These are phyloP conservation scores for Candida ortonii DNA, from an alignment of 805 yeast species.

Conservation along the genomic window DNA sequence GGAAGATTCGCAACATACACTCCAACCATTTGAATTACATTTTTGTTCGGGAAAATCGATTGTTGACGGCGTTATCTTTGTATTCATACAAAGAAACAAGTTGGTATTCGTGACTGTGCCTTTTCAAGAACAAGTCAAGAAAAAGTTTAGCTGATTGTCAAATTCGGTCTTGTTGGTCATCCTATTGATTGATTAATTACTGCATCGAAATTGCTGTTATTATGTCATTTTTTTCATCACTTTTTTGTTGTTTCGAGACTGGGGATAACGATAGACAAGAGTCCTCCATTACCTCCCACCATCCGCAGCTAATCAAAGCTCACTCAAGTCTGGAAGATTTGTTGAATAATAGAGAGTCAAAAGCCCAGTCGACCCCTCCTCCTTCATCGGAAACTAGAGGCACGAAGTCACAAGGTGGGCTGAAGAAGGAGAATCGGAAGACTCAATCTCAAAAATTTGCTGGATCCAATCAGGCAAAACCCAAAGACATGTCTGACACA, in stretches of 20 bases:
- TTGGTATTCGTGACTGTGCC: too few relatives aligned
- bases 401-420: slow-evolving; percentile 1
- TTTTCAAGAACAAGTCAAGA: too few relatives aligned
- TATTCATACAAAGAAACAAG: too few relatives aligned
- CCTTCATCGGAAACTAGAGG: slow-evolving; percentile 10
- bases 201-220: too few relatives aligned
- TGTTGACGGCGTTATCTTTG: too few relatives aligned
- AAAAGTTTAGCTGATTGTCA: too few relatives aligned
- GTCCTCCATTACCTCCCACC: slow-evolving; percentile 22
- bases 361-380: slow-evolving; percentile 9
- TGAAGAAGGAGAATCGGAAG: neutral
- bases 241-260: slow-evolving; percentile 36
- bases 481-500: slow-evolving; percentile 7
- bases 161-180: too few relatives aligned
- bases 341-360: slow-evolving; percentile 24
- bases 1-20: too few relatives aligned
- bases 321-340: slow-evolving; percentile 37
- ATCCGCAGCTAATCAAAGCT: slow-evolving; percentile 29
- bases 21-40: too few relatives aligned
- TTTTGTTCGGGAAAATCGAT: too few relatives aligned
- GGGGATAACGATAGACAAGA: slow-evolving; percentile 31
- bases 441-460: slow-evolving; percentile 2
- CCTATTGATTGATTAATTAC: too few relatives aligned
- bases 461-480: slow-evolving; percentile 1
- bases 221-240: slow-evolving; percentile 35